Percentiles rank a stretch among this genome's conserved stretches.
These are phyloP conservation scores for Rhizomucor miehei DNA, from an alignment of 371 early-diverging fungal genomes.

Conservation along the genomic window DNA sequence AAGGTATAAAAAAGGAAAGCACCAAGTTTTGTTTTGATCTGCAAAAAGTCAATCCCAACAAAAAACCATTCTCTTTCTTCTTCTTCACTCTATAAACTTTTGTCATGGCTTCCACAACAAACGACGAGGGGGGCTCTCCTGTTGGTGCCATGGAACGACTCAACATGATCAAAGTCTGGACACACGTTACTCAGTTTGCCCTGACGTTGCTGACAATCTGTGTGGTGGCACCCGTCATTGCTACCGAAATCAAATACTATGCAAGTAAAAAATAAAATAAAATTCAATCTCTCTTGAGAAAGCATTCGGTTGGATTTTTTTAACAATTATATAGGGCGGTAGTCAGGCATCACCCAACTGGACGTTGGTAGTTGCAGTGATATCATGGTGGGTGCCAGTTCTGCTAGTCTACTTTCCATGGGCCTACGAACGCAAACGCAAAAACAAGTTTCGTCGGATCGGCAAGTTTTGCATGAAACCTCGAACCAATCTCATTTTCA, in stretches of 20 bases:
- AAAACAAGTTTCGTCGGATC: constrained; percentile 26
- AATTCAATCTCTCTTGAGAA: background rate
- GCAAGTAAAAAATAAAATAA: constrained; percentile 17
- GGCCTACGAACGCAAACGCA: constrained; percentile 27
- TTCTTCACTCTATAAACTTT: constrained; percentile 2
- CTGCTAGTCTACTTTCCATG: constrained; percentile 33
- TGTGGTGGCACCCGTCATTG: constrained; percentile 29
- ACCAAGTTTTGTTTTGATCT: too few relatives aligned
- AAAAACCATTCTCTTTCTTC: background rate
- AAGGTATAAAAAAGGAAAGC: too few relatives aligned
- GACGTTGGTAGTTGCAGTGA: constrained; percentile 23
- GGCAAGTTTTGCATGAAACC: constrained; percentile 38
- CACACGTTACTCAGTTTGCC: constrained; percentile 24
- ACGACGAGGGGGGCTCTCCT: constrained; percentile 23
- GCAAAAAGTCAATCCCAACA: too few relatives aligned
- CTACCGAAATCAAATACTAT: constrained; percentile 25
- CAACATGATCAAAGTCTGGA: constrained; percentile 22
- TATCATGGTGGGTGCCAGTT: constrained; percentile 21
- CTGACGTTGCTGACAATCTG: constrained; percentile 26
- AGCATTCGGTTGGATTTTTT: background rate
- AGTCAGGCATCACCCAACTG: constrained; percentile 41
- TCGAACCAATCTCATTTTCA: constrained; percentile 37
- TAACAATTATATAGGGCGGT: constrained; percentile 27
- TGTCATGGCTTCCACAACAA: background rate
- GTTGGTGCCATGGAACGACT: constrained; percentile 24